Evolutionary conservation across 306 rosid species (phyloP).

Genomic region (Sphenostylis stenocarpa): DNA sequence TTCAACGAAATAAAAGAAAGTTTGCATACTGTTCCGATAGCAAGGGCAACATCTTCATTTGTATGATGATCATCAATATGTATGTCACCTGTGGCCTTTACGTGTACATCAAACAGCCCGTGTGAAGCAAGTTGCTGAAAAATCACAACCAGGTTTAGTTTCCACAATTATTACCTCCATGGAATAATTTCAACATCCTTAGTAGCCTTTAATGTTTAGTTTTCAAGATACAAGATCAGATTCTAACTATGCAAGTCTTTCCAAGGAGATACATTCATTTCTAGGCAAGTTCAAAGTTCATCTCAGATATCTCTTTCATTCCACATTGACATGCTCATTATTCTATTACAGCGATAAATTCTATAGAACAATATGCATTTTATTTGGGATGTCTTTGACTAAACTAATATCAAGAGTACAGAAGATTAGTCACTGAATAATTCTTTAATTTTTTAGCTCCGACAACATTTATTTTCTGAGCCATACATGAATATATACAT

Average conservation of each 20-base stretch:
- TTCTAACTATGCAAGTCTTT: slow-evolving; percentile 5
- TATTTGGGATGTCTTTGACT: background rate
- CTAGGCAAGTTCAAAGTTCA: slow-evolving; percentile 1
- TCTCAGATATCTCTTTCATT: slow-evolving; percentile 12
- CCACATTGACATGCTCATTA: background rate
- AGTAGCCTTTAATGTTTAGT: background rate
- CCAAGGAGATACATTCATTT: background rate
- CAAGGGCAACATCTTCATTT: slow-evolving; percentile 91
- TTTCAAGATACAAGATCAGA: slow-evolving; percentile 11
- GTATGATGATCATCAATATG: slow-evolving; percentile 96
- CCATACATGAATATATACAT: background rate
- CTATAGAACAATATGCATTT: background rate
- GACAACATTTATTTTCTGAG: background rate
- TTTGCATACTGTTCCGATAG: slow-evolving; percentile 80
- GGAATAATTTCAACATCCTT: background rate
- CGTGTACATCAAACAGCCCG: slow-evolving; percentile 80
- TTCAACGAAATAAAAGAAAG: slow-evolving; percentile 10
- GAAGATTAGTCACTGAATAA: background rate
- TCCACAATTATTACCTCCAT: background rate
- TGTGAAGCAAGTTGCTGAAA: slow-evolving; percentile 92
- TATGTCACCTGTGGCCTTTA: slow-evolving; percentile 76
- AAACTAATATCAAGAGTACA: background rate
- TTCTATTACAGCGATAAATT: background rate
- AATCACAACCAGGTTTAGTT: slow-evolving; percentile 29
- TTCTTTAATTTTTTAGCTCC: background rate